Percentiles rank a stretch among this genome's conserved stretches.
These are phyloP conservation scores for Cladophialophora exuberans DNA, from an alignment of 2,329 filamentous ascomycete species.

Conservation along the genomic window DNA sequence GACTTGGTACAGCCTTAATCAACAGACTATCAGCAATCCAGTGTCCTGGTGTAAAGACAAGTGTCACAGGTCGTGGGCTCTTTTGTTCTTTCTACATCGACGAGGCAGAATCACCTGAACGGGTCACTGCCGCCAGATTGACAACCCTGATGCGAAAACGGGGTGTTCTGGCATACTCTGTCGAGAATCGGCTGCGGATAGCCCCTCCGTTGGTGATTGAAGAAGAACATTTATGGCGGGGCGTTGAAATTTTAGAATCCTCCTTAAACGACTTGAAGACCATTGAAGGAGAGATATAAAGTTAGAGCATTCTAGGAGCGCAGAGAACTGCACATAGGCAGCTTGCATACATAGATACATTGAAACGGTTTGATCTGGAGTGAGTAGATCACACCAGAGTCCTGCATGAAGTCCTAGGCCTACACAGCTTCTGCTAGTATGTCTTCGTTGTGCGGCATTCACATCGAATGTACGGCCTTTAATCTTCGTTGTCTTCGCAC, in stretches of 20 bases:
- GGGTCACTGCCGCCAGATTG: neutral
- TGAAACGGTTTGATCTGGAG: no score
- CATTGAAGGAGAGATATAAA: no score
- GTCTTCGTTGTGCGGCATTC: no score
- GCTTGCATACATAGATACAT: no score
- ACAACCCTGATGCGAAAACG: neutral
- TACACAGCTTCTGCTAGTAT: no score
- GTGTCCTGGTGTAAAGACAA: neutral
- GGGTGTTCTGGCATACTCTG: neutral
- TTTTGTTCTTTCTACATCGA: neutral
- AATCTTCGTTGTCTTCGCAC: no score
- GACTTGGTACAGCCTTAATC: neutral
- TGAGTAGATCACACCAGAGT: no score
- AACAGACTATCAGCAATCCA: neutral
- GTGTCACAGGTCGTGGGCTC: neutral
- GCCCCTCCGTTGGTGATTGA: neutral
- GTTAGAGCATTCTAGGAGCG: no score
- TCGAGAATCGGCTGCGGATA: slow-evolving; percentile 1
- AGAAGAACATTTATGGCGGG: neutral
- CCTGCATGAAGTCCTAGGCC: no score
- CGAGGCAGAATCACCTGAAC: neutral
- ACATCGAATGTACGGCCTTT: no score
- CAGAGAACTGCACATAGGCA: no score
- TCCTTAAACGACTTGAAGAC: neutral
- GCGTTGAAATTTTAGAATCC: neutral